phyloP scores from a whole-genome alignment of 2,329 filamentous ascomycete genomes.

The Phaeophleospora eucalypticola region DNA sequence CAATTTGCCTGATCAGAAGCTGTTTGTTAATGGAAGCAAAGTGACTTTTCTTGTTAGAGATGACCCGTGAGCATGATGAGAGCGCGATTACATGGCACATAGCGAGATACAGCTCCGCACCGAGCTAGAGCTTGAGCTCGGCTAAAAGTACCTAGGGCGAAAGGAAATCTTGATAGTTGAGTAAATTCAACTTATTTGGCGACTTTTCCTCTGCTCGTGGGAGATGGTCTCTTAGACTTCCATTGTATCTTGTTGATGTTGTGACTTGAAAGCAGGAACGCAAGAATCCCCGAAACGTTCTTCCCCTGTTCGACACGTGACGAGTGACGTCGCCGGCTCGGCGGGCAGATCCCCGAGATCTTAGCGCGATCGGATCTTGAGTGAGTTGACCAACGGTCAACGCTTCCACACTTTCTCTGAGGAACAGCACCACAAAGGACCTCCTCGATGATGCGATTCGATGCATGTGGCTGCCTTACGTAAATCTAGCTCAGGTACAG shows the following conservation, averaged over 20 bases:
- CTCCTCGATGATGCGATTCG: background rate
- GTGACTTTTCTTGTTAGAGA: too few relatives aligned
- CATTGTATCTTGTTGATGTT: too few relatives aligned
- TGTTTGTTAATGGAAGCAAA: too few relatives aligned
- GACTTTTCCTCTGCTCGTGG: too few relatives aligned
- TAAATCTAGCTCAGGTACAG: background rate
- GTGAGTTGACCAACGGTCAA: background rate
- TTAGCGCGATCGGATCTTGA: background rate
- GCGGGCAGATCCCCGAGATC: constrained; percentile 1
- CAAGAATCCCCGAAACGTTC: too few relatives aligned
- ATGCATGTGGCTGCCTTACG: background rate
- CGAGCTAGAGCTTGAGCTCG: background rate
- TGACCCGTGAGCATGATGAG: too few relatives aligned
- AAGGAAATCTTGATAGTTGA: background rate
- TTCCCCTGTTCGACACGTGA: too few relatives aligned
- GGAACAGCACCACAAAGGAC: background rate
- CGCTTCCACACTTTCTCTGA: background rate
- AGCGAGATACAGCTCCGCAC: background rate
- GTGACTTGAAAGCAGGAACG: too few relatives aligned
- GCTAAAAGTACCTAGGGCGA: background rate
- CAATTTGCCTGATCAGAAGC: too few relatives aligned
- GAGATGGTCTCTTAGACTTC: too few relatives aligned
- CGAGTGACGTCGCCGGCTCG: constrained; percentile 1
- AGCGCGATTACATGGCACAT: too few relatives aligned
- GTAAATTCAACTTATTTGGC: too few relatives aligned